phyloP scores from a whole-genome alignment of 768 basidiomycete species.

The Infundibulicybe gibba region DNA sequence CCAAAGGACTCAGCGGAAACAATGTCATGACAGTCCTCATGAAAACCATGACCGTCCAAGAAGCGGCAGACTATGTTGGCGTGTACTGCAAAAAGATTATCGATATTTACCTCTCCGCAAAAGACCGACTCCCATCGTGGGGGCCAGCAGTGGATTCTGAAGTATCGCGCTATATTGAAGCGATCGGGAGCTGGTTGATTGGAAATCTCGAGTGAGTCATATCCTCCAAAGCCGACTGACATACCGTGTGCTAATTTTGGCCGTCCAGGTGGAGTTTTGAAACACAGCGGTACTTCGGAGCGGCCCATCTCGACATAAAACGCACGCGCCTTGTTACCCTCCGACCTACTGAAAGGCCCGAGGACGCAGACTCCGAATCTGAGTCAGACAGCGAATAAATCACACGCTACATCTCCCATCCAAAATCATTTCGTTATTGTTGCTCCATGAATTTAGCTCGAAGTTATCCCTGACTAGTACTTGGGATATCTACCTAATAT shows the following conservation, averaged over 20 bases:
- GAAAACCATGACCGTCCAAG: constrained; percentile 52
- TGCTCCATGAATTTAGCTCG: background rate
- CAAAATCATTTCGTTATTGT: background rate
- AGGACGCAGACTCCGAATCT: constrained; percentile 24
- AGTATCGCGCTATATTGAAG: constrained; percentile 50
- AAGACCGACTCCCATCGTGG: constrained; percentile 45
- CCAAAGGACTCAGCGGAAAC: constrained; percentile 59
- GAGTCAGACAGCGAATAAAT: constrained; percentile 36
- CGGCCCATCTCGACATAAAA: constrained; percentile 47
- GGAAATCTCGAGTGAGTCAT: constrained; percentile 54
- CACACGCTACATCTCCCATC: background rate
- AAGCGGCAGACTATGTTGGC: constrained; percentile 56
- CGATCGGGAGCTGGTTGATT: constrained; percentile 55
- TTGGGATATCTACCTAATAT: background rate
- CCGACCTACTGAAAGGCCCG: constrained; percentile 31
- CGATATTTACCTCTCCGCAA: constrained; percentile 43
- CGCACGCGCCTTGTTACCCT: constrained; percentile 42
- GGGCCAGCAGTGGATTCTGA: constrained; percentile 44
- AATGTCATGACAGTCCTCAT: constrained; percentile 71
- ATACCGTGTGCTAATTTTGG: constrained; percentile 11
- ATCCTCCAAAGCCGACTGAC: background rate
- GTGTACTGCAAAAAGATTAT: constrained; percentile 46
- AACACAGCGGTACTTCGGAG: constrained; percentile 65
- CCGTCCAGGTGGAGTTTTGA: constrained; percentile 60
- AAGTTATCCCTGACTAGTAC: too few species aligned